These are phyloP conservation scores for Lasiosphaeria miniovina DNA, from an alignment of 495 filamentous ascomycete species.

Conservation along the genomic window DNA sequence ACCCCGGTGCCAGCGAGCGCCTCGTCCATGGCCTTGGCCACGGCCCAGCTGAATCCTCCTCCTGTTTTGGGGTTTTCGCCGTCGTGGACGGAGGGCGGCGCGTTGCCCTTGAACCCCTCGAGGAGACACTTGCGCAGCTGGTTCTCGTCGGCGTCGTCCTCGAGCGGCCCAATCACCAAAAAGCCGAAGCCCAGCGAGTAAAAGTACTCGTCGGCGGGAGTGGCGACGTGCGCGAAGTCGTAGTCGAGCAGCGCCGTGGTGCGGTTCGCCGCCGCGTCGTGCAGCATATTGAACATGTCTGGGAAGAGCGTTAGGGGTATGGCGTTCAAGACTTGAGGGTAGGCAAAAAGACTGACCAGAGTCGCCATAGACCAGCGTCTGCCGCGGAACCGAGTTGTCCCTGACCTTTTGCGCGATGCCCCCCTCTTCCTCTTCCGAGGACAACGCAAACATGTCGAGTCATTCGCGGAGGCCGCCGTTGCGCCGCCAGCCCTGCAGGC, in stretches of 20 bases:
- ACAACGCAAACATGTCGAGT: constrained; percentile 6
- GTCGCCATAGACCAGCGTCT: constrained; percentile 16
- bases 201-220: constrained; percentile 21
- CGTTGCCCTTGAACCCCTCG: neutral
- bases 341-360: constrained; percentile 10
- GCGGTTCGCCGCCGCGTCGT: constrained; percentile 9
- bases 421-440: neutral
- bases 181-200: constrained; percentile 14
- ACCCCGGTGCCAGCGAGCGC: neutral
- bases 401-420: constrained; percentile 7
- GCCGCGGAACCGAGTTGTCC: neutral
- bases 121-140: neutral
- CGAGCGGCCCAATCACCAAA: constrained; percentile 2
- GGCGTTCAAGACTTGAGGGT: neutral
- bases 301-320: neutral
- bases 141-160: neutral
- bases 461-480: constrained; percentile 3
- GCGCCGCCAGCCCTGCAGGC: constrained; percentile 12
- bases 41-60: neutral
- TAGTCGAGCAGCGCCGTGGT: constrained; percentile 17
- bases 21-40: neutral
- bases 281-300: constrained; percentile 18
- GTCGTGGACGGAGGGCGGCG: neutral
- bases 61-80: neutral
- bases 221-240: constrained; percentile 17